Base-by-base conservation (phyloP, 2,329 filamentous ascomycete genomes). In the Pestalotiopsis sp. region DNA sequence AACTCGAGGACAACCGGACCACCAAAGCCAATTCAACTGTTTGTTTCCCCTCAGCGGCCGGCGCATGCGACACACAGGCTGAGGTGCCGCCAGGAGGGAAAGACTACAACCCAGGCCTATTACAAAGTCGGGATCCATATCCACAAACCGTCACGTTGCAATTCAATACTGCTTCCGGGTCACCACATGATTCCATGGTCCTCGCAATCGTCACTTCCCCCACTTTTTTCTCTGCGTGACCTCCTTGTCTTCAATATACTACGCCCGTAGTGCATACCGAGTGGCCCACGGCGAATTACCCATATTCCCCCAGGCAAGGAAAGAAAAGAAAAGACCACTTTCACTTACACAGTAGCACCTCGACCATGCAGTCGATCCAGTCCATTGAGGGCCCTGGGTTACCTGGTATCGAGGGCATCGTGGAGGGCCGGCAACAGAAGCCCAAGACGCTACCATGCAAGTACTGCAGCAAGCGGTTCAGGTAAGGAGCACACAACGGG, bases 361-460 rank as follows among this genome's bases (percentile, higher is more conserved):
- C 66, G n/a, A 67, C 68, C 66, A 89, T 89, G 86, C 81, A 87
- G 74, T 84, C 86, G 65, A 79, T 86, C 70, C 84, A 85, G 75
- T 83, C 86, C 71, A 83, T 87, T 76, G 86, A 89, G 77, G 83
- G 81, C 59, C 78, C 82, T 70, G 75, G 77, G 69, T 76, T 79
- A 64, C 76, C 79, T 71, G 77, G 73, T 69, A 74, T 77, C 74
- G 83, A 84, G 58, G 86, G 87, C 72, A 82, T 81, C 71, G 82
- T 81, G 68, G 87, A 89, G 73, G 79, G 79, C 74, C 85, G 85
- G 74, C 84, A 86, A 72, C 86, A 87, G 77, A 89, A 90, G 74
- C 87, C 88, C 73, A 89, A 90, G 80, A 87, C 86, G 64, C 78
- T 90, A 70, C 88, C 87, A 68, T 90, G 88, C 83, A 87, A 87